phyloP scores from a whole-genome alignment of 2,329 filamentous ascomycete genomes.

The Ceratocystis alfenasii region DNA sequence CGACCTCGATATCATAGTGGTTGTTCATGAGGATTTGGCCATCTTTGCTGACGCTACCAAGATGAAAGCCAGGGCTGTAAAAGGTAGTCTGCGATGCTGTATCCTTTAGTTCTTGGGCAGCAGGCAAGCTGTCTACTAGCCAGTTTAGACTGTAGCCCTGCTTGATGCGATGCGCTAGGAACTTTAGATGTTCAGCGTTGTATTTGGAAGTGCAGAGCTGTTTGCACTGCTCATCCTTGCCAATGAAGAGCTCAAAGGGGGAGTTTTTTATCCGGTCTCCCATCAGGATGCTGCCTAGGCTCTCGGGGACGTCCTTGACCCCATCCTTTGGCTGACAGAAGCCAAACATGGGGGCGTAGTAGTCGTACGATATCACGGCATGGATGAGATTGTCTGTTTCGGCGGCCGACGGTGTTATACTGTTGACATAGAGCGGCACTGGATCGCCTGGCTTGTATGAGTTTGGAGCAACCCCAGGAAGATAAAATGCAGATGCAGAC shows the following conservation, averaged over 20 bases:
- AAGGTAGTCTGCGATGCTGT: conserved; percentile 64
- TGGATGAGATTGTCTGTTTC: conserved; percentile 67
- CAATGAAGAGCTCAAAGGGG: conserved; percentile 81
- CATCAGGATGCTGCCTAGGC: conserved; percentile 89
- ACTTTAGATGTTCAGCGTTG: conserved; percentile 54
- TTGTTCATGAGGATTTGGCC: conserved; percentile 62
- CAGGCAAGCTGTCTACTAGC: conserved; percentile 88
- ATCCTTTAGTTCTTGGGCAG: conserved; percentile 71
- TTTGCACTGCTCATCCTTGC: conserved; percentile 76
- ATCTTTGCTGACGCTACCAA: conserved; percentile 42
- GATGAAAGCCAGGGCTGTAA: conserved; percentile 81
- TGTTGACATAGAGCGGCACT: conserved; percentile 86
- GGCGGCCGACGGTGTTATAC: conserved; percentile 73
- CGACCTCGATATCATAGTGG: conserved; percentile 87
- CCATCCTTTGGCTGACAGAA: conserved; percentile 75
- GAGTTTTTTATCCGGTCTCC: conserved; percentile 97
- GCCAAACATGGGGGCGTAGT: conserved; percentile 78
- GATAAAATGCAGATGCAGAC: conserved; percentile 69
- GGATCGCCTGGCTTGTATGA: conserved; percentile 70
- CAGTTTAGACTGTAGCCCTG: conserved; percentile 89
- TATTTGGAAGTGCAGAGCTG: conserved; percentile 57
- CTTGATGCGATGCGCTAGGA: conserved; percentile 70
- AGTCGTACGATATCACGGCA: conserved; percentile 92
- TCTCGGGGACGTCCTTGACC: conserved; percentile 60
- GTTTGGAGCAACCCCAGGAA: conserved; percentile 87